A percentile compares a stretch with the other conserved stretches of the same genome.
These are phyloP conservation scores for Sclerotinia glacialis DNA, from an alignment of 2,329 filamentous ascomycete species.

Conservation along the genomic window DNA sequence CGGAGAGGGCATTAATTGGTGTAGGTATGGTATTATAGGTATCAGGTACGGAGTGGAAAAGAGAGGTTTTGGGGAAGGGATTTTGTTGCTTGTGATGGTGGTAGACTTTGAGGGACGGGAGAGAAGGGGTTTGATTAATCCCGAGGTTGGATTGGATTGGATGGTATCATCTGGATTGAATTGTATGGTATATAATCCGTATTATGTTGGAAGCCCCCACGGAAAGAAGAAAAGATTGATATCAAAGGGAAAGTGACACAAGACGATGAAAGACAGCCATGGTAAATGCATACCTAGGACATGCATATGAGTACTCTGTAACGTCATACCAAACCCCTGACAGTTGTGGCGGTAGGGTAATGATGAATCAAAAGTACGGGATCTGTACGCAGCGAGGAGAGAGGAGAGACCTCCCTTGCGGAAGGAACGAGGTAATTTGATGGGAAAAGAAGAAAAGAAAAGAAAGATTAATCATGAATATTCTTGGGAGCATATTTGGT, in stretches of 20 bases:
- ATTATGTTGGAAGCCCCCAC: too few species aligned
- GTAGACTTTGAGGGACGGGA: too few species aligned
- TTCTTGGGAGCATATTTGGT: background rate
- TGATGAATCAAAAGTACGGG: too few species aligned
- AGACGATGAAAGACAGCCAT: background rate
- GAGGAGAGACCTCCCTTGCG: too few species aligned
- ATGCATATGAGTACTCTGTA: background rate
- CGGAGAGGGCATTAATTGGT: slow-evolving; percentile 6
- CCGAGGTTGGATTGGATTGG: background rate
- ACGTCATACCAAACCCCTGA: background rate
- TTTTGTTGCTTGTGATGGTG: background rate
- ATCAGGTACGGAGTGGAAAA: too few species aligned
- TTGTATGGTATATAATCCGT: too few species aligned
- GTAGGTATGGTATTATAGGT: background rate
- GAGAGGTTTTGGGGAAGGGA: background rate
- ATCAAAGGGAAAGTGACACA: background rate
- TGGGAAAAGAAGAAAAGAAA: too few species aligned
- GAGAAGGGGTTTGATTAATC: background rate
- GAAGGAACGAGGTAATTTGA: background rate
- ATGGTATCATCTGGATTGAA: too few species aligned
- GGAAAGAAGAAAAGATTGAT: background rate
- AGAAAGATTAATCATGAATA: too few species aligned
- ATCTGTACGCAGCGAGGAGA: background rate
- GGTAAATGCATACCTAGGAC: background rate
- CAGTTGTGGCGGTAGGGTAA: background rate